Percentiles rank a stretch among this genome's conserved stretches.
These are phyloP conservation scores for Candida maesae DNA, from an alignment of 805 yeast genomes.

Conservation along the genomic window DNA sequence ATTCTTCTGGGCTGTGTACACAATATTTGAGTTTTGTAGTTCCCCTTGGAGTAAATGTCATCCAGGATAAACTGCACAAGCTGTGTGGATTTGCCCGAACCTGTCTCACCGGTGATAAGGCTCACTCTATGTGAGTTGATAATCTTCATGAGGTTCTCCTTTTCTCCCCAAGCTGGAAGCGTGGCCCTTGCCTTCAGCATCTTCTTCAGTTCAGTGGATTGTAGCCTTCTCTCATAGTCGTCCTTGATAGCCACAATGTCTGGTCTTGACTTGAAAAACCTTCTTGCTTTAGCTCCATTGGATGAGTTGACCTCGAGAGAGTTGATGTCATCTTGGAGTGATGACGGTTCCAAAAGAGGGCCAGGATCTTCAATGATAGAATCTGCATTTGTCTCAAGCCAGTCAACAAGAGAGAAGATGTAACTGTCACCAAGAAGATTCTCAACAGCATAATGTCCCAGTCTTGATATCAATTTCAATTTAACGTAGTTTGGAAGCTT, in stretches of 20 bases:
- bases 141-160: slow-evolving; percentile 48
- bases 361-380: slow-evolving; percentile 72
- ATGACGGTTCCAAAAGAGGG: slow-evolving; percentile 40
- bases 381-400: slow-evolving; percentile 64
- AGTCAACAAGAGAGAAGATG: slow-evolving; percentile 66
- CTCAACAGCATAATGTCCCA: slow-evolving; percentile 41
- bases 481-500: slow-evolving; percentile 70
- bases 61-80: slow-evolving; percentile 87
- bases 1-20: slow-evolving; percentile 97
- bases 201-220: slow-evolving; percentile 31
- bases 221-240: slow-evolving; percentile 33
- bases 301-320: slow-evolving; percentile 7
- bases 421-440: slow-evolving; percentile 65
- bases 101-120: slow-evolving; percentile 92
- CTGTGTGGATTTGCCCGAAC: slow-evolving; percentile 96
- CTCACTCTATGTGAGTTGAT: slow-evolving; percentile 61
- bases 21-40: slow-evolving; percentile 54
- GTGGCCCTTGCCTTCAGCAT: slow-evolving; percentile 46
- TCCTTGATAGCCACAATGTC: slow-evolving; percentile 33
- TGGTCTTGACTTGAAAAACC: slow-evolving; percentile 22
- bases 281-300: neutral
- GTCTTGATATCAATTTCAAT: slow-evolving; percentile 46
- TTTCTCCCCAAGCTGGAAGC: slow-evolving; percentile 84
- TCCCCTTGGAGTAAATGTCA: slow-evolving; percentile 43
- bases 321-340: slow-evolving; percentile 2